Evolutionary conservation across 176 grass and related monocot species (phyloP).

Genomic region (Hsuehochloa calcarea): DNA sequence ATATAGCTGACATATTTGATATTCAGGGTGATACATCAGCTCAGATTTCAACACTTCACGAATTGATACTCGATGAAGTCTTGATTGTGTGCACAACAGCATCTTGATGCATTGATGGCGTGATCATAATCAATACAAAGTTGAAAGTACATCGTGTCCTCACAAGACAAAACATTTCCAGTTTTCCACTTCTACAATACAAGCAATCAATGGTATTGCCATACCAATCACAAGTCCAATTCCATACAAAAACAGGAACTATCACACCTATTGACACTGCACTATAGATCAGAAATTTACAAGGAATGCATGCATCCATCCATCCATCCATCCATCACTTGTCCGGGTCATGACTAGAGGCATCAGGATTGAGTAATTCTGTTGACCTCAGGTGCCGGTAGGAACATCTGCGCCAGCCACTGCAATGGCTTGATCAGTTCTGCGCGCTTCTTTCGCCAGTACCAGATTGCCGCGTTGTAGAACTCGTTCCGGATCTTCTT

Average conservation of each 20-base stretch:
- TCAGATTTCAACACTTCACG: background rate
- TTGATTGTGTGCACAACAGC: background rate
- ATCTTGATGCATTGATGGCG: background rate
- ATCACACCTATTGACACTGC: slow-evolving; percentile 20
- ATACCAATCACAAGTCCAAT: slow-evolving; percentile 16
- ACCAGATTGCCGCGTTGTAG: slow-evolving; percentile 81
- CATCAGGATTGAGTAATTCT: slow-evolving; percentile 27
- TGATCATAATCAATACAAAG: slow-evolving; percentile 11
- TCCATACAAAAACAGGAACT: slow-evolving; percentile 21
- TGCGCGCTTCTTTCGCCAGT: slow-evolving; percentile 73
- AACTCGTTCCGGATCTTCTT: slow-evolving; percentile 84
- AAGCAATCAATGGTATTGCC: background rate
- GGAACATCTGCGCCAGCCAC: slow-evolving; percentile 53
- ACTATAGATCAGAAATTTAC: slow-evolving; percentile 34
- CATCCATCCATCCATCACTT: background rate
- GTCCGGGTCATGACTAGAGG: background rate
- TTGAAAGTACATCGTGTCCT: background rate
- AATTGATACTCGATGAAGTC: background rate
- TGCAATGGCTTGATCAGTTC: slow-evolving; percentile 60
- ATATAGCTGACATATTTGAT: background rate
- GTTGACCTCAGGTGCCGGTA: slow-evolving; percentile 23
- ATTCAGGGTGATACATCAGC: background rate
- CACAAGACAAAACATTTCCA: slow-evolving; percentile 13
- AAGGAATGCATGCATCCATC: slow-evolving; percentile 1
- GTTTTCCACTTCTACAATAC: background rate